Evolutionary conservation across 345 rosid species (phyloP), one percentile per base, ranked within the genome.

Genomic region (Punica granatum): DNA sequence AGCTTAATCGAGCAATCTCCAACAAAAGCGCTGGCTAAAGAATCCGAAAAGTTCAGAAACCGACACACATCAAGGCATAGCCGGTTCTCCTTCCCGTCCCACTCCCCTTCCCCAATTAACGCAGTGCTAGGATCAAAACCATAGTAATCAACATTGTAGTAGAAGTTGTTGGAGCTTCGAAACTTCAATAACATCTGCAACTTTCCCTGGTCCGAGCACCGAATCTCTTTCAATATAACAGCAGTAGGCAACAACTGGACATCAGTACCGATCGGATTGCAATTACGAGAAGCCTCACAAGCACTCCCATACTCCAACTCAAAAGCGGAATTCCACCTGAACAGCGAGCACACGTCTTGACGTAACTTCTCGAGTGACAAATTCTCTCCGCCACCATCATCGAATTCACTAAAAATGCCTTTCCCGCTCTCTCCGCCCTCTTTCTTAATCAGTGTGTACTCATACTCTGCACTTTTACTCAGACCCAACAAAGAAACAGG

Each of bases 1-100:
- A 93, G 69, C 75, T 73, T 88, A 75, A 78, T 51, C 1, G 89
- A 87, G 82, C 98, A 90, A 73, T 87, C 87, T 64, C 83, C 92
- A 65, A 81, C 75, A 23, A 60, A 76, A 63, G 88, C 80, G 77
- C 76, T 66, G 67, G 70, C 69, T 73, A 84, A 46, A 64, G 89
- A 76, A 31, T 69, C 77, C 0, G 82, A 63, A 60, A 73, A 77
- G 76, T 86, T 85, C 76, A 82, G 74, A 74, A 90, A 68, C 67
- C 83, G 78, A 68, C 98, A 93, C 2, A 83, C 93, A 43, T 83
- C 80, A 44, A 83, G 87, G 70, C 87, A 83, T 62, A 89, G 72
- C 66, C 72, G 80, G 72, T 83, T 78, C 79, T 68, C 82, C 81
- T 80, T 76, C 33, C 71, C 80, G 79, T 87, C 84, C 98, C 98